Conservation (phyloP, 176 grass and related monocot genomes). For the Rhynchospora pubera region DNA sequence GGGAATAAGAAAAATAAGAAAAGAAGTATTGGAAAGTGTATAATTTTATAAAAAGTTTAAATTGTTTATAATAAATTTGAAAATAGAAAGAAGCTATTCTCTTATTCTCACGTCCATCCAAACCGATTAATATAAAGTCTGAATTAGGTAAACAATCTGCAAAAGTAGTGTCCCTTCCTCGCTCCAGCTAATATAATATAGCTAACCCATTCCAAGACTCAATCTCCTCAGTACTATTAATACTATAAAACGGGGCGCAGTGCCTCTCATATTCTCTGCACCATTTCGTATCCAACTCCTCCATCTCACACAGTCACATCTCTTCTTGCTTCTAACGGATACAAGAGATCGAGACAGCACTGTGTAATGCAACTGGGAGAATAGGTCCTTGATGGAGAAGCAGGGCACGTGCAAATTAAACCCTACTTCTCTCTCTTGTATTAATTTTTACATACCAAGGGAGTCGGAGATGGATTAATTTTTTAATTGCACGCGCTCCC, state of each 20-base stretch:
- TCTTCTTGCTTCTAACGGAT: background rate
- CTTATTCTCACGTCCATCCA: no score
- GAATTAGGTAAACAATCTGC: background rate
- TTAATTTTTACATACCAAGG: background rate
- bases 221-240: slow-evolving; percentile 10
- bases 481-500: slow-evolving; percentile 62
- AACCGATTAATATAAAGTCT: background rate
- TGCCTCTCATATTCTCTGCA: slow-evolving; percentile 4
- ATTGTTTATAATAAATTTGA: no score
- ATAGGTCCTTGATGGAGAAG: slow-evolving; percentile 89
- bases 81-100: no score
- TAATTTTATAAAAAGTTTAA: no score
- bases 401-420: slow-evolving; percentile 79
- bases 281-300: background rate
- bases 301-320: background rate
- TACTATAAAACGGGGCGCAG: slow-evolving; percentile 44
- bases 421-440: background rate
- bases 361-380: background rate
- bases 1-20: no score
- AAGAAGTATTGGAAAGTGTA: no score
- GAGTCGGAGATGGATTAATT: background rate
- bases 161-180: background rate
- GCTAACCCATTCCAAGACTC: slow-evolving; percentile 51
- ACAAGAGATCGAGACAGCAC: background rate
- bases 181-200: background rate